Percentiles rank a stretch among this genome's conserved stretches.
These are phyloP conservation scores for Trichoderma semiorbis DNA, from an alignment of 2,329 filamentous ascomycete genomes.

Conservation along the genomic window DNA sequence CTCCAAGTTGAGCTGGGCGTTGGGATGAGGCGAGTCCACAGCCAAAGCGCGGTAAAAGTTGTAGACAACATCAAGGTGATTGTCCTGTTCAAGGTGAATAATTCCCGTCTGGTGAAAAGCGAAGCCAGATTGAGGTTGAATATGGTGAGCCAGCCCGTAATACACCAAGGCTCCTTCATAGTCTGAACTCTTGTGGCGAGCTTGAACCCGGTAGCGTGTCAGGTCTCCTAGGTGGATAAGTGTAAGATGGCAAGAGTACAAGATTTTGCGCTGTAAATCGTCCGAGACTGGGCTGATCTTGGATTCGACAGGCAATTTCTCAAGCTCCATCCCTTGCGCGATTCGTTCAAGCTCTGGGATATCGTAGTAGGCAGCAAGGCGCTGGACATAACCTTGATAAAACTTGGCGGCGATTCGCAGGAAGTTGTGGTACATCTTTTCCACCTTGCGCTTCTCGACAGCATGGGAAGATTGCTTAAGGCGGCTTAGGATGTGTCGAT, in stretches of 20 bases:
- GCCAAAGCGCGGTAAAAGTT: slow-evolving; percentile 82
- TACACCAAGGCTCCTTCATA: slow-evolving; percentile 80
- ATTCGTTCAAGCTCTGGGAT: slow-evolving; percentile 48
- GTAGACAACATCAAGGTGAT: slow-evolving; percentile 83
- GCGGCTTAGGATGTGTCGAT: slow-evolving; percentile 64
- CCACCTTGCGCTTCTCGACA: slow-evolving; percentile 70
- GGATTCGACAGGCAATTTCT: slow-evolving; percentile 41
- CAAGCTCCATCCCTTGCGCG: slow-evolving; percentile 40
- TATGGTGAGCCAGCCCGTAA: slow-evolving; percentile 75
- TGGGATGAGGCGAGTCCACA: slow-evolving; percentile 69
- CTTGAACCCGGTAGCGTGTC: slow-evolving; percentile 76
- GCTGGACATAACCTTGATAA: slow-evolving; percentile 81
- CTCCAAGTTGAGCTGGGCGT: slow-evolving; percentile 72
- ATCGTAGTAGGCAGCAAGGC: slow-evolving; percentile 61
- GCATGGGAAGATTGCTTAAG: slow-evolving; percentile 50
- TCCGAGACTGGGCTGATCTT: slow-evolving; percentile 44
- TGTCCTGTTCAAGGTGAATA: slow-evolving; percentile 71
- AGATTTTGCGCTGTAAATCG: slow-evolving; percentile 55
- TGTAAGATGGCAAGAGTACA: slow-evolving; percentile 75
- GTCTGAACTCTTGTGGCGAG: slow-evolving; percentile 68
- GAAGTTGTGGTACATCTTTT: slow-evolving; percentile 78
- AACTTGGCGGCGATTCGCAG: slow-evolving; percentile 85
- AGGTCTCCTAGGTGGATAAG: slow-evolving; percentile 87
- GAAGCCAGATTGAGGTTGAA: slow-evolving; percentile 74
- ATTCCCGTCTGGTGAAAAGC: slow-evolving; percentile 91